Evolutionary conservation across 2,329 filamentous ascomycete genomes (phyloP).

Genomic region (Pseudodiploospora longispora): DNA sequence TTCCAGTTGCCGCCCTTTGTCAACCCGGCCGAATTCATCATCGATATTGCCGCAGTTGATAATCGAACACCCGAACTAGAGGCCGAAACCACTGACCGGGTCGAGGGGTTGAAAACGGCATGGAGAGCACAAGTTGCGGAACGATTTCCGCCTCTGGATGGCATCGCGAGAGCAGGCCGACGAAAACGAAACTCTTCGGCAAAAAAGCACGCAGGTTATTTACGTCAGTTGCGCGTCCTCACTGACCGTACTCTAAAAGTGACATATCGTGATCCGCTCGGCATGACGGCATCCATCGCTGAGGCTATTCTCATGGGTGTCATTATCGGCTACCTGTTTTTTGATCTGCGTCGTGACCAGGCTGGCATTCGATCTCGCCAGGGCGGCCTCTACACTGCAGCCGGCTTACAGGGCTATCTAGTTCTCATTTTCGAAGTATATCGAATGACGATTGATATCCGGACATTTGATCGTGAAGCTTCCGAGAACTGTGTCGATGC

Average conservation of each 20-base stretch:
- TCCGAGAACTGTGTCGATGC: slow-evolving; percentile 65
- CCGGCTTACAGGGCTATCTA: slow-evolving; percentile 67
- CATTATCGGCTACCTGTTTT: slow-evolving; percentile 67
- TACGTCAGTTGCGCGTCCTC: slow-evolving; percentile 56
- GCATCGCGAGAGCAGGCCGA: neutral
- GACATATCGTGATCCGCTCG: slow-evolving; percentile 69
- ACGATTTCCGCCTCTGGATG: slow-evolving; percentile 14
- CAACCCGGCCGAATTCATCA: slow-evolving; percentile 69
- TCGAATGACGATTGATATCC: slow-evolving; percentile 65
- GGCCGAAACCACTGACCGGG: slow-evolving; percentile 46
- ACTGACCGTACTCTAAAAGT: slow-evolving; percentile 62
- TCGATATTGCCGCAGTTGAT: slow-evolving; percentile 68
- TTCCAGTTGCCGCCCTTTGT: slow-evolving; percentile 61
- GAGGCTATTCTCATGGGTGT: slow-evolving; percentile 65
- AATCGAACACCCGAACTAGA: slow-evolving; percentile 62
- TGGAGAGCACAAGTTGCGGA: slow-evolving; percentile 42
- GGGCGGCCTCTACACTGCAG: slow-evolving; percentile 63
- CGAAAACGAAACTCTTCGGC: slow-evolving; percentile 15
- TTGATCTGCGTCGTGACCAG: slow-evolving; percentile 54
- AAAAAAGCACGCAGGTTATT: slow-evolving; percentile 45
- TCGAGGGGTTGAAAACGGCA: slow-evolving; percentile 50
- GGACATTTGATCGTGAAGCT: slow-evolving; percentile 66
- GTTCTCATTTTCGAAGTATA: slow-evolving; percentile 71
- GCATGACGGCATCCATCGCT: slow-evolving; percentile 60
- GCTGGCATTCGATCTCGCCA: slow-evolving; percentile 66